A percentile compares a stretch with the other conserved stretches of the same genome.
Evolutionary conservation across 768 basidiomycete species (phyloP).

Genomic region (Suillus plorans): DNA sequence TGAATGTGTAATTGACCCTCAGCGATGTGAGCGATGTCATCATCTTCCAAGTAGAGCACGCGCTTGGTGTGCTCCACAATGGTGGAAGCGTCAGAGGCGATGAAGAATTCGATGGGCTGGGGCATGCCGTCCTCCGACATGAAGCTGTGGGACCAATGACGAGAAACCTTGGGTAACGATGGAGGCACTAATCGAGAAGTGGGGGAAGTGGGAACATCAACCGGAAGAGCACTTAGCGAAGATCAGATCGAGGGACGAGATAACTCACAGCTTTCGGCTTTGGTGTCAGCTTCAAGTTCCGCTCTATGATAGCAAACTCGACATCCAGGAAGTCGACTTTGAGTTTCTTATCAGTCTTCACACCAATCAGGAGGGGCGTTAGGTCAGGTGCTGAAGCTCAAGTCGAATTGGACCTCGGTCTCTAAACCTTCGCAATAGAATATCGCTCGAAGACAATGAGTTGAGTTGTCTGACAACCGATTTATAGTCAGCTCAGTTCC

Average conservation of each 20-base stretch:
- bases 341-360: conserved; percentile 99
- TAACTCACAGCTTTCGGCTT: conserved; percentile 43
- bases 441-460: neutral
- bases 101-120: conserved; percentile 99
- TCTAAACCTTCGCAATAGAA: neutral
- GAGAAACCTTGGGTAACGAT: conserved; percentile 72
- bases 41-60: conserved; percentile 97
- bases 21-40: conserved; percentile 97
- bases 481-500: neutral
- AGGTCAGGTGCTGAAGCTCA: too few species aligned
- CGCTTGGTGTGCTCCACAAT: conserved; percentile 99
- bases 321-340: conserved; percentile 99
- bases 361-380: conserved; percentile 90
- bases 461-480: neutral
- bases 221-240: conserved; percentile 18
- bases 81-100: conserved; percentile 95
- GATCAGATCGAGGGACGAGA: neutral
- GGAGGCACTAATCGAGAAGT: conserved; percentile 69
- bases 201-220: conserved; percentile 53
- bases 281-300: conserved; percentile 55
- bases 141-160: conserved; percentile 96
- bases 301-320: conserved; percentile 85
- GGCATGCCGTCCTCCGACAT: conserved; percentile 98
- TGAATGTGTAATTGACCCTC: conserved; percentile 99
- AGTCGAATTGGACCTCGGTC: too few species aligned